Base-by-base conservation (phyloP, 2,329 filamentous ascomycete species). In the Oidium heveae region DNA sequence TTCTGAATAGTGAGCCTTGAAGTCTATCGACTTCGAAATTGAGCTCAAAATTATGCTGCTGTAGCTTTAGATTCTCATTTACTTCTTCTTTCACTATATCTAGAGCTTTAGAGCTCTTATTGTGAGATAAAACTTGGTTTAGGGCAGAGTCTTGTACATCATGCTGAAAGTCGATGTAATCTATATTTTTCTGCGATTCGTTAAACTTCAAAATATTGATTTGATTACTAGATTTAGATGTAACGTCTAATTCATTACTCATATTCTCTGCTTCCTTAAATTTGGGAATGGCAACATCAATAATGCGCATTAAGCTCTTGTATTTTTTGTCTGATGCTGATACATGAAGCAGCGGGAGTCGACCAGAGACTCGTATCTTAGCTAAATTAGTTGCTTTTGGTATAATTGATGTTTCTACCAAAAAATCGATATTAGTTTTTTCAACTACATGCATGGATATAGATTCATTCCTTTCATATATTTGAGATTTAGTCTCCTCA, bases 341-440 rank as follows among this genome's bases (percentile, higher is more conserved):
- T 12, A 85, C 91, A 66, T 96, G 89, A 0, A 99, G 73, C 54
- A 96, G 80, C 0, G 93, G 91, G 54, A 99, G 72, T 61, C 93
- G 86, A 1, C 91, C 91, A 1, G 87, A 93, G 36, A 99, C 79
- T 57, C 86, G 83, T 60, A 95, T 81, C 63, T 91, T 91, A 15
- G 91, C 93, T 52, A 99, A 71, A 58, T 95, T 93, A 0, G 89
- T 84, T 0, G 86, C 86, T 65, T 95, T 95, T 0, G 91, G 91
- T n/a, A 98, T 72, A 60, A 99, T 99, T 8, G 88, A 98, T 20
- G 84, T 82, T 65, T 95, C 88, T n/a, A 99, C 79, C 12, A 87
- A 80, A 65, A 99, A 96, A 66, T 96, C 86, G 61, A 99, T 84
- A 61, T 94, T 98, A 70, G 98, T 98, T 59, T 86, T 81, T 66